phyloP scores from a whole-genome alignment of 2,329 filamentous ascomycete species.

The Akanthomyces uredinophilus region DNA sequence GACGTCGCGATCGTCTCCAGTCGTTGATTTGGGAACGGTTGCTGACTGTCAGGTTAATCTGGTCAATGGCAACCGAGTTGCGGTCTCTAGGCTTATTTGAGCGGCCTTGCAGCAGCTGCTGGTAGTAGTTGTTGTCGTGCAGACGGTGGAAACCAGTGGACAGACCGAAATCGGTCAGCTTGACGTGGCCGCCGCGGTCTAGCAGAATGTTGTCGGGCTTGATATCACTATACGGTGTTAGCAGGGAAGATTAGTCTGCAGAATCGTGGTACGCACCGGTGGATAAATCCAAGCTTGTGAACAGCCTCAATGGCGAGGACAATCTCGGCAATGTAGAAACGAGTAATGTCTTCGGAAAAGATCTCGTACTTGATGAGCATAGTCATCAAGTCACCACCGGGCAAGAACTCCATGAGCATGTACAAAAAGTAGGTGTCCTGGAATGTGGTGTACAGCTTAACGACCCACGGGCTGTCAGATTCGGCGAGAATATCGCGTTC shows the following conservation, averaged over 20 bases:
- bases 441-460: constrained; percentile 97
- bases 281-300: constrained; percentile 95
- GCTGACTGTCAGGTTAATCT: constrained; percentile 96
- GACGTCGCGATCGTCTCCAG: constrained; percentile 89
- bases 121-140: constrained; percentile 97
- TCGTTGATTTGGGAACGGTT: constrained; percentile 98
- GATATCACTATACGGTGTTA: constrained; percentile 65
- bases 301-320: constrained; percentile 98
- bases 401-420: constrained; percentile 99
- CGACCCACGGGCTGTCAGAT: constrained; percentile 98
- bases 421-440: constrained; percentile 95
- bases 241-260: not conserved
- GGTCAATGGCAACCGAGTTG: constrained; percentile 91
- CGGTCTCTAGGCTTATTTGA: constrained; percentile 72
- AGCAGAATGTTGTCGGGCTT: constrained; percentile 98
- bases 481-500: constrained; percentile 97
- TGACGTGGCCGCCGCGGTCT: constrained; percentile 93
- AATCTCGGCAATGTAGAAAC: constrained; percentile 98
- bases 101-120: constrained; percentile 81
- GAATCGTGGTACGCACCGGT: constrained; percentile 64
- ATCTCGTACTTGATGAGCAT: constrained; percentile 99
- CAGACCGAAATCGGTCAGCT: constrained; percentile 95
- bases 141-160: constrained; percentile 97
- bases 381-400: constrained; percentile 97
- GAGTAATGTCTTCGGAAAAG: constrained; percentile 96